Base-by-base conservation (phyloP, 345 rosid species). In the Linum usitatissimum region DNA sequence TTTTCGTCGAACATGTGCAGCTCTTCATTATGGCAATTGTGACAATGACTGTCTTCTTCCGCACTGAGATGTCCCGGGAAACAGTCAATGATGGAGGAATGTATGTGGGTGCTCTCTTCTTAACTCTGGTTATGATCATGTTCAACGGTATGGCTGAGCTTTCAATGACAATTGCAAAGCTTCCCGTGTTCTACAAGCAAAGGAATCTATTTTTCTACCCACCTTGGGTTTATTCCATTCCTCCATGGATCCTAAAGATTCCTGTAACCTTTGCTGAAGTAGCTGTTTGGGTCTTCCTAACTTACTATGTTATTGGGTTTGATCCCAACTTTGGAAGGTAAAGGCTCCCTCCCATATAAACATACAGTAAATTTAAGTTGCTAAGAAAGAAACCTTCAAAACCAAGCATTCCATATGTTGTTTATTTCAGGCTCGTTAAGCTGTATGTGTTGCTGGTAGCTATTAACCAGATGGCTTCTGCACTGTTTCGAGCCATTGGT, bases 121-220 rank as follows among this genome's bases (percentile, higher is more conserved):
- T 53, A 1, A 20, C 19, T 10, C 19, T 53, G 56, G 21, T 15
- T 20, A 53, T 53, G 56, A 53, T 53, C 56, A 53, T 53, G 56
- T 53, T 53, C 19, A 53, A 53, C 2, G 56, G 38, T 34, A 34
- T 34, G 38, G 38, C 38, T 34, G 38, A 34, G 38, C 38, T 34
- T 34, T 34, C 38, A 3, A 34, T 34, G 38, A 34, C 38, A 34
- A 34, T 34, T 34, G 38, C 38, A 34, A 34, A 34, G 38, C 56
- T 53, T 53, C 56, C 56, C 18, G 56, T 53, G 19, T 53, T 53
- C 17, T 53, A 17, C 19, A 53, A 53, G 56, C 56, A 53, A 53
- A n/a, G 56, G 21, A 17, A 53, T 20, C 56, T 53, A 12, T 17
- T 17, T 17, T 53, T 53, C 18, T 53, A 53, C 56, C 56, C 56